Percentiles rank a stretch among this genome's conserved stretches.
Conservation (phyloP, 192 early-diverging fungal species). For the Geranomyces michiganensis region DNA sequence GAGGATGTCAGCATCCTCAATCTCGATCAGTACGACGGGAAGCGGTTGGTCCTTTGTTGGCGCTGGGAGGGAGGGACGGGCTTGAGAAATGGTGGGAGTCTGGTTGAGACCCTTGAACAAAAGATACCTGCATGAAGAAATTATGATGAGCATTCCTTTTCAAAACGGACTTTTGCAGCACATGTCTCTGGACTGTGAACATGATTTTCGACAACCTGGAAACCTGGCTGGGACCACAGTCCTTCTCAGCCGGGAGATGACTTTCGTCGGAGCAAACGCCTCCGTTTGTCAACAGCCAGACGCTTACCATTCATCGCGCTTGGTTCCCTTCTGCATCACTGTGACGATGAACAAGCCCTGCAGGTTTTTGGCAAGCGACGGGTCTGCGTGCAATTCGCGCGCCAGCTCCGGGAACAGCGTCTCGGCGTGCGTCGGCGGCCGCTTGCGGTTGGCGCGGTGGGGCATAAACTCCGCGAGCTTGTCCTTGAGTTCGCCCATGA, state of each 20-base stretch:
- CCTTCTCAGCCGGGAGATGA: neutral
- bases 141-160: too few relatives aligned
- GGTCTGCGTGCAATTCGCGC: slow-evolving; percentile 35
- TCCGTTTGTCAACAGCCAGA: neutral
- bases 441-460: neutral
- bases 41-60: neutral
- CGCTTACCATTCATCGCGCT: slow-evolving; percentile 42
- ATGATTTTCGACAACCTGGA: too few relatives aligned
- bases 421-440: slow-evolving; percentile 25
- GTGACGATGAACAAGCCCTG: slow-evolving; percentile 42
- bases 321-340: slow-evolving; percentile 32
- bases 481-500: slow-evolving; percentile 25
- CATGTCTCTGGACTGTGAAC: too few relatives aligned
- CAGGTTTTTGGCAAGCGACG: slow-evolving; percentile 33
- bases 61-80: slow-evolving; percentile 23
- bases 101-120: slow-evolving; percentile 37
- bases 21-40: slow-evolving; percentile 42
- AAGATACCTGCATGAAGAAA: slow-evolving; percentile 36
- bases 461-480: slow-evolving; percentile 37
- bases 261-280: neutral
- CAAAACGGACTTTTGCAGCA: too few relatives aligned
- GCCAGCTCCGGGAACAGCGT: slow-evolving; percentile 44
- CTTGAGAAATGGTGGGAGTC: slow-evolving; percentile 36
- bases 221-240: too few relatives aligned
- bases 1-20: slow-evolving; percentile 45